Base-by-base conservation (phyloP, 2,329 filamentous ascomycete genomes). In the Clarireedia sp. region DNA sequence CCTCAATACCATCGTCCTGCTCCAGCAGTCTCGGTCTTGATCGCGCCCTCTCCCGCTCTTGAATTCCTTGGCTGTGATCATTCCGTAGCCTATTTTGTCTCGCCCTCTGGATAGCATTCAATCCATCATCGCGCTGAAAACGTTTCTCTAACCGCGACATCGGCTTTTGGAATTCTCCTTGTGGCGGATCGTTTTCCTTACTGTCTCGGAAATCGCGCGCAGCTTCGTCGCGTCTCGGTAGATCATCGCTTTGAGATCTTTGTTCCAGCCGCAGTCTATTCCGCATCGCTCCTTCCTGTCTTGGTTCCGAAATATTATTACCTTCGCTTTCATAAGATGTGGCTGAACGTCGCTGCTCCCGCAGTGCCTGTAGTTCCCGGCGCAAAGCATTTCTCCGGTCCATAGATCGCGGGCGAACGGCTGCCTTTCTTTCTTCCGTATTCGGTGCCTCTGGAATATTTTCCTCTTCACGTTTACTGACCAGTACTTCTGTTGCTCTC, bases 121-220 rank as follows among this genome's bases (percentile, higher is more conserved):
- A 24, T 5, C 41, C 53, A 19, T 55, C 53, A 24, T 51, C 21
- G 4, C 40, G 33, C n/a, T 51, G 48, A 12, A 24, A 51, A 16
- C 53, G 51, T 21, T 29, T 63, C 49, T 65, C 63, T 36, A 54
- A 21, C 16, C 52, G 52, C 3, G 52, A 54, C 6, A 54, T 19
- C 5, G 52, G 51, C 6, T 40, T 48, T 12, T 41, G n/a, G 1
- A 16, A 5, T 17, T 48, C 51, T 21, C 29, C 33, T 23, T 33
- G 44, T 10, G 51, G 52, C 24, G 14, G 12, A 14, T 23, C 9
- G 33, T 54, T 54, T 26, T 50, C 52, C 21, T 54, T 54, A 9
- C 41, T 23, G n/a, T 54, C 24, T 21, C 45, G 36, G 12, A 43
- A 9, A 12, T 21, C 44, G 24, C 45, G 45, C 21, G 40, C 26